A percentile compares a stretch with the other conserved stretches of the same genome.
These are phyloP conservation scores for Fraxinus latifolia DNA, from an alignment of 305 asterid species.

Conservation along the genomic window DNA sequence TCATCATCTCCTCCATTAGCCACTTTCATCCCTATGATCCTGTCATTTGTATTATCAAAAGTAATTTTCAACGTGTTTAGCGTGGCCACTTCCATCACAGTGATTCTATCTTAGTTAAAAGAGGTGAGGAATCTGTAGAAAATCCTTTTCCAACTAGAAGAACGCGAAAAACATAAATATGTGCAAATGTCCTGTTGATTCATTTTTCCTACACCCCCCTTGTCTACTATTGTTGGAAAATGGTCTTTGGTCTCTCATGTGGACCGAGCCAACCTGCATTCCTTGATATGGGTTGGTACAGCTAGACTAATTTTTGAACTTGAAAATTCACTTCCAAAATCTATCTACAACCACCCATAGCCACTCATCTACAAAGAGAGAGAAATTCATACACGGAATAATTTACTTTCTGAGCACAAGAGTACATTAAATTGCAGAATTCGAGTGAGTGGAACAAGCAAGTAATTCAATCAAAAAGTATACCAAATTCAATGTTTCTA, in stretches of 20 bases:
- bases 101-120: not conserved
- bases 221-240: not conserved
- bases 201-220: not conserved
- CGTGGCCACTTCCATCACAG: not conserved
- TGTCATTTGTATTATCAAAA: not conserved
- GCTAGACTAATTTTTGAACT: not conserved
- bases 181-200: not conserved
- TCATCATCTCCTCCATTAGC: not conserved
- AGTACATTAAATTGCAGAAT: not conserved
- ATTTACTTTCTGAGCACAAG: not conserved
- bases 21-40: not conserved
- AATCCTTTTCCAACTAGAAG: not conserved
- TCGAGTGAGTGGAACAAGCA: not conserved
- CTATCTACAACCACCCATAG: not conserved
- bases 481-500: not conserved
- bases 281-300: not conserved
- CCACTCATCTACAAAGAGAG: not conserved
- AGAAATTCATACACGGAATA: not conserved
- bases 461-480: not conserved
- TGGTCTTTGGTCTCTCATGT: not conserved
- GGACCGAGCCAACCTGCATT: not conserved
- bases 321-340: not conserved
- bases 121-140: not conserved
- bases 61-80: not conserved
- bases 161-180: not conserved